phyloP scores from a whole-genome alignment of 2,329 filamentous ascomycete species.

The Colletotrichum ledebouriae region DNA sequence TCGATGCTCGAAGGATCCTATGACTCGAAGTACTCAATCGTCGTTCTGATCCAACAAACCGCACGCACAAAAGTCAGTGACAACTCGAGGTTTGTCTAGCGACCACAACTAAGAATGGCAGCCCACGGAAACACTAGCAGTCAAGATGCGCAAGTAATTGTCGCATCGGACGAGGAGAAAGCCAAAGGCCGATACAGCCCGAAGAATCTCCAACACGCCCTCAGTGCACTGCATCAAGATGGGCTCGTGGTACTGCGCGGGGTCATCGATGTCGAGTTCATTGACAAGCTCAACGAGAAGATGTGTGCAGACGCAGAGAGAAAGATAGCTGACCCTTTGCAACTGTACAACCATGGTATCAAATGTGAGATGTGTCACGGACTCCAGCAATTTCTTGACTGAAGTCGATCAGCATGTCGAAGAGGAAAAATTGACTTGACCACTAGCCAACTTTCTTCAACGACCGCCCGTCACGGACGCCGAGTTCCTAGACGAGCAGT shows the following conservation, averaged over 20 bases:
- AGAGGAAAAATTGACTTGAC: background rate
- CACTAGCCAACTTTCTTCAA: constrained; percentile 14
- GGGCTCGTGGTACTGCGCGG: constrained; percentile 69
- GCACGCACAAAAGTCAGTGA: too few relatives aligned
- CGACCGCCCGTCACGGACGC: constrained; percentile 4
- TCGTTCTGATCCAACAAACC: too few relatives aligned
- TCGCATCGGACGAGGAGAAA: background rate
- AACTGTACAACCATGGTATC: constrained; percentile 72
- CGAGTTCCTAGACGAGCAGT: constrained; percentile 14
- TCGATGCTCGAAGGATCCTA: too few relatives aligned
- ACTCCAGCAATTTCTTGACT: accelerated
- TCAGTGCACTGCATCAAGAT: constrained; percentile 63
- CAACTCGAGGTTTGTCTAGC: background rate
- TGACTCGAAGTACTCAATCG: too few relatives aligned
- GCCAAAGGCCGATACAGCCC: background rate
- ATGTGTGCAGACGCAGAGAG: constrained; percentile 70
- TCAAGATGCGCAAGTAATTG: background rate
- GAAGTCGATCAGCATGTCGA: background rate
- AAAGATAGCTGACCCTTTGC: constrained; percentile 65
- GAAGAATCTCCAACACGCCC: constrained; percentile 66
- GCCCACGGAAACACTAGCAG: background rate
- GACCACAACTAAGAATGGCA: background rate
- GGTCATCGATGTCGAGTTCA: constrained; percentile 61
- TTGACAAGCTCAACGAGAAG: constrained; percentile 68
- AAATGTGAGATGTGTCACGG: constrained; percentile 55